Evolutionary conservation across 2,329 filamentous ascomycete genomes (phyloP).

Genomic region (Trichoderma koningiopsis): DNA sequence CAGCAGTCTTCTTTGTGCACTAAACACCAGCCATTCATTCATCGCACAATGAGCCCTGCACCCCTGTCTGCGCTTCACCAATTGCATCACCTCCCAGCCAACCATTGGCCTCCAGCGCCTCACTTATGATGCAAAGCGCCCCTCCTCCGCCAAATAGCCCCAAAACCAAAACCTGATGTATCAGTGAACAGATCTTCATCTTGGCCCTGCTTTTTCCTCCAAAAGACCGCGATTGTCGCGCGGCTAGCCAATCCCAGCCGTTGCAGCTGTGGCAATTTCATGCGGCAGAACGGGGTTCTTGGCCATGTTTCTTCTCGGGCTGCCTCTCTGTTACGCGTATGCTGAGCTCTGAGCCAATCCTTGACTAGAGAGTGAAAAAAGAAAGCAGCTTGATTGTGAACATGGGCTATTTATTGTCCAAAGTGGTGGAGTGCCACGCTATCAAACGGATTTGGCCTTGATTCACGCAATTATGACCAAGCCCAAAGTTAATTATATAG

Average conservation of each 20-base stretch:
- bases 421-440: constrained; percentile 1
- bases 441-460: not conserved
- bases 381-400: not conserved
- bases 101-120: not conserved
- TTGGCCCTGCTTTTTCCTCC: not conserved
- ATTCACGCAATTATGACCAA: constrained; percentile 16
- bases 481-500: constrained; percentile 11
- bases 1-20: not conserved
- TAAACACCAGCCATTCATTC: not conserved
- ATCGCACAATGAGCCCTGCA: not conserved
- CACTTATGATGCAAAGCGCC: constrained; percentile 19
- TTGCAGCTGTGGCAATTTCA: constrained; percentile 3
- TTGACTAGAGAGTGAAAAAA: not conserved
- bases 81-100: not conserved
- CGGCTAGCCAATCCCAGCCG: constrained; percentile 19
- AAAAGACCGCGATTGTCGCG: constrained; percentile 4
- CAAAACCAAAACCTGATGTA: constrained; percentile 4
- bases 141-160: not conserved
- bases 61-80: constrained; percentile 16
- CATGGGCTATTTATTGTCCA: not conserved
- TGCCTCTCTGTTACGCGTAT: constrained; percentile 21
- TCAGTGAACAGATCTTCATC: not conserved
- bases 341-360: constrained; percentile 1
- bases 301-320: not conserved
- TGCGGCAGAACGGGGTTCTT: not conserved